A percentile compares a stretch with the other conserved stretches of the same genome.
Conservation (phyloP, 257 asterid species). For the Solanum dulcamara region DNA sequence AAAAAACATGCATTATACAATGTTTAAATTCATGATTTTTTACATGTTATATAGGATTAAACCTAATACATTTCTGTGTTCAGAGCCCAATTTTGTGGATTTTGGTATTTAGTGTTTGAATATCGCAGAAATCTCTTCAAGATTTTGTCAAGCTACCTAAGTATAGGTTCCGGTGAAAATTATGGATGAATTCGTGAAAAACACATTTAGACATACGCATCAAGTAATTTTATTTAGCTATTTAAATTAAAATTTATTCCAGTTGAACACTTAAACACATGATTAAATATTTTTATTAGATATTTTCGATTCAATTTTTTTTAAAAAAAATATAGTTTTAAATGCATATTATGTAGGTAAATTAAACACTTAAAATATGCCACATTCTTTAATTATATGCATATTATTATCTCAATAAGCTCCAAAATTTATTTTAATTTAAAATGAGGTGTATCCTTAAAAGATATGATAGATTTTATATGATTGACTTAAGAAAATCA, state of each 20-base stretch:
- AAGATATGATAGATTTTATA: not conserved
- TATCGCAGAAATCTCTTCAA: not conserved
- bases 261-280: not conserved
- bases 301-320: too few species aligned
- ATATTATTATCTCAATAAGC: too few species aligned
- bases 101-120: not conserved
- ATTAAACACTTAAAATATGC: too few species aligned
- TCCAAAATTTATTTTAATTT: too few species aligned
- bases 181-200: not conserved
- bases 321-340: too few species aligned
- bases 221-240: not conserved
- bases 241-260: too few species aligned
- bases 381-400: too few species aligned
- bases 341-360: too few species aligned
- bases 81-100: not conserved
- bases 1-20: not conserved
- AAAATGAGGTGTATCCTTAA: too few species aligned
- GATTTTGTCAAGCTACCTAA: not conserved
- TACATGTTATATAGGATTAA: not conserved
- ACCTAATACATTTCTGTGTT: not conserved
- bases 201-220: not conserved
- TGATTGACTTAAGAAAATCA: rapidly evolving
- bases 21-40: not conserved
- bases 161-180: too few species aligned
- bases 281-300: too few species aligned